These are phyloP conservation scores for Erythrophleum fordii DNA, from an alignment of 306 rosid genomes.

Conservation along the genomic window DNA sequence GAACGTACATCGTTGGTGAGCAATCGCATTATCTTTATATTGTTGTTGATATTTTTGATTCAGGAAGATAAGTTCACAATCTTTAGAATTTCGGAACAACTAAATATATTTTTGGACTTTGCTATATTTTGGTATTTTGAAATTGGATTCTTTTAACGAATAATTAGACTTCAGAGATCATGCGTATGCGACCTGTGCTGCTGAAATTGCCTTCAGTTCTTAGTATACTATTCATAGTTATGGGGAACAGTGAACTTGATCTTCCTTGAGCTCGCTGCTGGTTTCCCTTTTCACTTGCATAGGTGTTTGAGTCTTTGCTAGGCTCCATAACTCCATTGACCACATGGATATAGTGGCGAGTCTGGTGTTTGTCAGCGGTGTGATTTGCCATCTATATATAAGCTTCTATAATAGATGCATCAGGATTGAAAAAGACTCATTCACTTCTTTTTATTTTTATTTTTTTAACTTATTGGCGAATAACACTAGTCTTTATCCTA, in stretches of 20 bases:
- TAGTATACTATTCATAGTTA: neutral
- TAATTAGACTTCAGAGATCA: constrained; percentile 12
- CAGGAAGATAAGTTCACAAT: constrained; percentile 2
- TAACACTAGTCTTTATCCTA: constrained; percentile 1
- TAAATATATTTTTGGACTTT: neutral
- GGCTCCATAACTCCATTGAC: constrained; percentile 1
- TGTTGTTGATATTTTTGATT: neutral
- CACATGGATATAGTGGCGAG: constrained; percentile 1
- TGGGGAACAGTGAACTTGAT: neutral
- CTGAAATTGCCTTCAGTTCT: neutral
- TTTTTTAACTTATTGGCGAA: neutral
- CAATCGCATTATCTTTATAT: neutral
- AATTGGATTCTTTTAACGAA: constrained; percentile 8
- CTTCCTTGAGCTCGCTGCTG: constrained; percentile 13
- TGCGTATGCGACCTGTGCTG: neutral
- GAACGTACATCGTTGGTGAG: constrained; percentile 86
- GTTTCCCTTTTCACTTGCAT: neutral
- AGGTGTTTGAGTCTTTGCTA: neutral
- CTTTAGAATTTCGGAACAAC: neutral
- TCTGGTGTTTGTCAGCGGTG: neutral
- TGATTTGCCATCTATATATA: neutral
- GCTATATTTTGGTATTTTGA: constrained; percentile 2
- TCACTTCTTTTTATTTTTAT: neutral
- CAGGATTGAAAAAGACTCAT: neutral
- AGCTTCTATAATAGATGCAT: neutral